Base-by-base conservation (phyloP, 1,284 basidiomycete genomes). In the Marasmius oreades region DNA sequence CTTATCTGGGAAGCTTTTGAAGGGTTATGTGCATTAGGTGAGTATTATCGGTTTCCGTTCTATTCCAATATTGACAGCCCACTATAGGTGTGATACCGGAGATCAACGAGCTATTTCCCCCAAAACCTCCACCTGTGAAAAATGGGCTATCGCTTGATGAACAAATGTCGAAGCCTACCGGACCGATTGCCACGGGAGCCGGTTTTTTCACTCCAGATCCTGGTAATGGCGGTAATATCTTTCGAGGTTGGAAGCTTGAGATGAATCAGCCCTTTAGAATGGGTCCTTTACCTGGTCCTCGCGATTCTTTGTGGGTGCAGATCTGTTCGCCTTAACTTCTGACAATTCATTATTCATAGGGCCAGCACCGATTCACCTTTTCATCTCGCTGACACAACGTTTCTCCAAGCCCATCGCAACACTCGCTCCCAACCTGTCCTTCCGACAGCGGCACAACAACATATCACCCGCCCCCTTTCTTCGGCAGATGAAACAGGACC, bases 1-100 rank as follows among this genome's bases (percentile, higher is more conserved):
- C 84, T 92, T 72, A 73, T 95, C 48, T 97, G 94, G 94, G 95
- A 98, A 70, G 95, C 95, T 0, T 93, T 95, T 67, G 90, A 93
- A 62, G 93, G 92, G 0, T 72, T 98, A 26, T 97, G 94, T 69
- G 75, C 84, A 52, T 74, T 93, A 39, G 94, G 95, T 92, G 63
- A 62, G 80, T 77, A 24, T 56, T 59, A 52, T 31, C 53, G 26
- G 36, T n/a, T n/a, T n/a, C n/a, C n/a, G n/a, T n/a, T n/a, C n/a
- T n/a, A n/a, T n/a, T n/a, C n/a, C n/a, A n/a, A n/a, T n/a, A n/a
- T n/a, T n/a, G n/a, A n/a, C n/a, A n/a, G n/a, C n/a, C n/a, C n/a
- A n/a, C n/a, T 61, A 7, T 62, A 92, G 89, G 89, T 55, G 72
- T 79, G 52, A 76, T 83, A 48, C 84, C 86, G 45, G 81, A 85